Evolutionary conservation across 2,329 filamentous ascomycete genomes (phyloP).

Genomic region (Penicillium thymicola): DNA sequence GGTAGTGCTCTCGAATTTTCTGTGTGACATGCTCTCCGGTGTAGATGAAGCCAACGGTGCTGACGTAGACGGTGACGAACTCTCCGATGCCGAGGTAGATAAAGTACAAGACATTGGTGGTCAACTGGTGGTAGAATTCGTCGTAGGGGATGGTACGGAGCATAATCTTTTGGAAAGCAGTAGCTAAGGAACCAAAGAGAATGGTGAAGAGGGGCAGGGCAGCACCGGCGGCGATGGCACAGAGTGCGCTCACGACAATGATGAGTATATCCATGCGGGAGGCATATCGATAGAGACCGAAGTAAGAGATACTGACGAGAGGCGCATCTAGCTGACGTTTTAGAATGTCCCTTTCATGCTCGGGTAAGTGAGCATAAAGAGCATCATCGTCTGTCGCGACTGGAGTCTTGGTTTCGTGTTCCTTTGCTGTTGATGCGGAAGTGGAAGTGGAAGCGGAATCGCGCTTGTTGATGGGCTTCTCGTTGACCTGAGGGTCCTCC

Average conservation of each 20-base stretch:
- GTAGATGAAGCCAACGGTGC: slow-evolving; percentile 87
- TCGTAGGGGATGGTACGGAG: slow-evolving; percentile 46
- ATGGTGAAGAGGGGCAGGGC: slow-evolving; percentile 75
- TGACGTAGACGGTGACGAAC: slow-evolving; percentile 73
- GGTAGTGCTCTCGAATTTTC: slow-evolving; percentile 78
- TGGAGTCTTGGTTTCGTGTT: slow-evolving; percentile 33
- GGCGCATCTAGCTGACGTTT: slow-evolving; percentile 66
- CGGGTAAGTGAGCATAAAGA: slow-evolving; percentile 61
- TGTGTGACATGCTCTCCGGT: slow-evolving; percentile 74
- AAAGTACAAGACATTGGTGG: slow-evolving; percentile 71
- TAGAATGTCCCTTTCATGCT: slow-evolving; percentile 64
- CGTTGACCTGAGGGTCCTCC: slow-evolving; percentile 8
- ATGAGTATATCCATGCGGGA: slow-evolving; percentile 63
- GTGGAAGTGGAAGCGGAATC: slow-evolving; percentile 25
- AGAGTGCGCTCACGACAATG: slow-evolving; percentile 59
- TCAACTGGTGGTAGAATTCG: slow-evolving; percentile 60
- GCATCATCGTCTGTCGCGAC: slow-evolving; percentile 45
- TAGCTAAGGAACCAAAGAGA: slow-evolving; percentile 73
- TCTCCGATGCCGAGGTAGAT: slow-evolving; percentile 79
- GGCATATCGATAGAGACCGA: slow-evolving; percentile 67
- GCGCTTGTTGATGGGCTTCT: slow-evolving; percentile 11
- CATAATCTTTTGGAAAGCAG: slow-evolving; percentile 66
- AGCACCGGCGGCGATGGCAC: slow-evolving; percentile 69
- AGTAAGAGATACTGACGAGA: slow-evolving; percentile 61
- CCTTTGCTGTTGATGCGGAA: slow-evolving; percentile 22